Conservation (phyloP, 495 filamentous ascomycete species). For the Cercophora sp. region DNA sequence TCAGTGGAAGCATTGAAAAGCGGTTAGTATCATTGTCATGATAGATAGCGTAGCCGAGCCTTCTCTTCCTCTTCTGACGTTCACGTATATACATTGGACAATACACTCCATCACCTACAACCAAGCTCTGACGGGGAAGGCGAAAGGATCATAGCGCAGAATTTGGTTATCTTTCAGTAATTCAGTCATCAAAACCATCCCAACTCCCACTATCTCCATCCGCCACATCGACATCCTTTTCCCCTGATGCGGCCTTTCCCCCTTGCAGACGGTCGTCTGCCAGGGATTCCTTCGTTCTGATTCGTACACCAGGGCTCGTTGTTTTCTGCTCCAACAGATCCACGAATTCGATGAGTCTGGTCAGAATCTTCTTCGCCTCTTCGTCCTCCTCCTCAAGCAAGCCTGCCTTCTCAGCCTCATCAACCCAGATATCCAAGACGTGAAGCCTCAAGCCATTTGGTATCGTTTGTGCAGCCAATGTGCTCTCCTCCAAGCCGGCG, state of each 20-base stretch:
- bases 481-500: constrained; percentile 14
- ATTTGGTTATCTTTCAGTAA: background rate
- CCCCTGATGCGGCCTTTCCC: constrained; percentile 28
- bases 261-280: constrained; percentile 68
- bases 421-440: constrained; percentile 85
- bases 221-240: constrained; percentile 18
- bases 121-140: too few species aligned
- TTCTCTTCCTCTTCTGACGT: too few species aligned
- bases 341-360: constrained; percentile 32
- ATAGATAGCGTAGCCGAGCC: too few species aligned
- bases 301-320: constrained; percentile 68
- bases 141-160: too few species aligned
- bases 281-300: constrained; percentile 66
- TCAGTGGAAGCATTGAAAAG: background rate
- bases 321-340: constrained; percentile 44
- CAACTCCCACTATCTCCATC: constrained; percentile 52
- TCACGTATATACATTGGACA: too few species aligned
- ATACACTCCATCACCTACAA: too few species aligned
- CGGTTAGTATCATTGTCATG: background rate
- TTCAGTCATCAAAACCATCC: constrained; percentile 67
- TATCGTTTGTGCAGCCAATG: constrained; percentile 39
- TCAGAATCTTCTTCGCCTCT: constrained; percentile 30
- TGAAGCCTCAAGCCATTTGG: constrained; percentile 85
- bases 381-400: constrained; percentile 46
- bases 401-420: constrained; percentile 71